A percentile compares a stretch with the other conserved stretches of the same genome.
Conservation (phyloP, 202 grass and related monocot species). For the Thinopyrum obtusiflorum region DNA sequence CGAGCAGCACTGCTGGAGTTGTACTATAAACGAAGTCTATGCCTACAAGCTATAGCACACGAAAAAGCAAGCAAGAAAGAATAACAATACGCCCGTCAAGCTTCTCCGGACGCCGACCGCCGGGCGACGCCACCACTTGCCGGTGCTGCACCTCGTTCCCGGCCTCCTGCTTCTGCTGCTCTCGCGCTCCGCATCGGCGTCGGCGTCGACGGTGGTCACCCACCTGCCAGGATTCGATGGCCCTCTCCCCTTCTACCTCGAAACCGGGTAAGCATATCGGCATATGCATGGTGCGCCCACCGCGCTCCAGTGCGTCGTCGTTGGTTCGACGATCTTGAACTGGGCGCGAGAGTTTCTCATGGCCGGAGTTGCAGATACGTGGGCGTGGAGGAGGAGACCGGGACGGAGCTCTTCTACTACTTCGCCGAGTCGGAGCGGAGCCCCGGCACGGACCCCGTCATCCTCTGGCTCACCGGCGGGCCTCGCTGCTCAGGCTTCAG, state of each 20-base stretch:
- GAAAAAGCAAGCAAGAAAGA: neutral
- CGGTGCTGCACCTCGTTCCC: neutral
- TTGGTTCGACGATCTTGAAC: neutral
- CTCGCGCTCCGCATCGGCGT: neutral
- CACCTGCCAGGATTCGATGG: constrained; percentile 59
- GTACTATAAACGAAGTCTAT: no score
- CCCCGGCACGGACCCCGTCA: constrained; percentile 27
- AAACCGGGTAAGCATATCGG: constrained; percentile 38
- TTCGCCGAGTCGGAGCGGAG: constrained; percentile 53
- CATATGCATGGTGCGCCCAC: no score
- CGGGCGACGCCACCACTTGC: neutral
- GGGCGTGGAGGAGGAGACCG: constrained; percentile 42
- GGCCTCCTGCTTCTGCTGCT: neutral
- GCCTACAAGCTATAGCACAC: no score
- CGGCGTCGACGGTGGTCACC: constrained; percentile 26
- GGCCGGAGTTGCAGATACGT: constrained; percentile 42
- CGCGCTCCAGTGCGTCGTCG: neutral
- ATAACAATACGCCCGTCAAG: neutral
- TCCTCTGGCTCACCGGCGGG: constrained; percentile 55
- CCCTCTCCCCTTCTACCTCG: constrained; percentile 59
- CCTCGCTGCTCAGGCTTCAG: constrained; percentile 31
- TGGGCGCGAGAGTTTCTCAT: neutral
- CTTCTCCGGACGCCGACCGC: no score
- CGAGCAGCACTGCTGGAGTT: no score
- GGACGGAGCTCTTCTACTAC: constrained; percentile 73